These are phyloP conservation scores for Mortierella hygrophila DNA, from an alignment of 192 early-diverging fungal species.

Conservation along the genomic window DNA sequence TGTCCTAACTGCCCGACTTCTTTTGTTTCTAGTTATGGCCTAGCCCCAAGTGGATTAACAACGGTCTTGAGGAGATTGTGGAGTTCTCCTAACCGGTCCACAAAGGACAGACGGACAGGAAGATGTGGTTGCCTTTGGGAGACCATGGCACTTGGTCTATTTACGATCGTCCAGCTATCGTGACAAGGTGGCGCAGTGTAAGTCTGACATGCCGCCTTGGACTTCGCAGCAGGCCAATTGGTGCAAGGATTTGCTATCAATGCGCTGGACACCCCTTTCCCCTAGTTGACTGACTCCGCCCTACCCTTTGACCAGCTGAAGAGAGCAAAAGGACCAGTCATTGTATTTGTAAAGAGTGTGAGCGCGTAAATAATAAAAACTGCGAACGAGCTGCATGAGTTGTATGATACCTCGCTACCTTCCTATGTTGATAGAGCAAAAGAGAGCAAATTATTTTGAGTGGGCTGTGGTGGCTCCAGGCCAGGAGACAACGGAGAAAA, in stretches of 20 bases:
- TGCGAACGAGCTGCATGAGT: background rate
- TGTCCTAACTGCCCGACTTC: too few species aligned
- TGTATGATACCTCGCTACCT: background rate
- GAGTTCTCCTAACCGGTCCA: conserved; percentile 18
- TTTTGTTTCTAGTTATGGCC: conserved; percentile 55
- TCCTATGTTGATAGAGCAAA: background rate
- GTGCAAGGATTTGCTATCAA: too few species aligned
- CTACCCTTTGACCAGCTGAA: background rate
- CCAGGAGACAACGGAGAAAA: background rate
- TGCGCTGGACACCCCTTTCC: too few species aligned
- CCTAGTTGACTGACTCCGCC: too few species aligned
- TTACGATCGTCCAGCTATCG: background rate
- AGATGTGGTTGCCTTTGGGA: background rate
- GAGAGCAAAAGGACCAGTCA: background rate
- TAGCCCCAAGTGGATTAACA: conserved; percentile 57
- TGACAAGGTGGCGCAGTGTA: background rate
- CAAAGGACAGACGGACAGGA: background rate
- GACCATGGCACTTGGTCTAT: background rate
- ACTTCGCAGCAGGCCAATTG: too few species aligned
- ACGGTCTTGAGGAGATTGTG: conserved; percentile 58
- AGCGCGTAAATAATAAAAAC: background rate
- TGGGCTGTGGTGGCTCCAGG: conserved; percentile 1
- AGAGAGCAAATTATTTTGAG: background rate
- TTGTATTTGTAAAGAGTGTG: too few species aligned
- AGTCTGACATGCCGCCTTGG: background rate